Percentiles rank a stretch among this genome's conserved stretches.
phyloP scores from a whole-genome alignment of 495 filamentous ascomycete genomes.

The Pseudotulostoma volvatum region DNA sequence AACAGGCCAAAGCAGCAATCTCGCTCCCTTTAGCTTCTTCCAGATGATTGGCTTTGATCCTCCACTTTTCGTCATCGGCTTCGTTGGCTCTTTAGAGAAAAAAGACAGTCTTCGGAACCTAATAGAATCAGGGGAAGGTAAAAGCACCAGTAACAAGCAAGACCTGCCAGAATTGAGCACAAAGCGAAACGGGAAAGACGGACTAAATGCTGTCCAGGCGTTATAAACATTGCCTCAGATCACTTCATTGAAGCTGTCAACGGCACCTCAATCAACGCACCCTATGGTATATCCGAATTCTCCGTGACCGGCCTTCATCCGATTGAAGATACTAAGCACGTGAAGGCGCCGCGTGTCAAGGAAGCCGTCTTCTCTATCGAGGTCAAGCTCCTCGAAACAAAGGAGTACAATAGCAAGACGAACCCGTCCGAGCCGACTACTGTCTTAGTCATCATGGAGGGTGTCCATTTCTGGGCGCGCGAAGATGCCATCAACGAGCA shows the following conservation, averaged over 20 bases:
- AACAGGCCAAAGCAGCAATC: slow-evolving; percentile 44
- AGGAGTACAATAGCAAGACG: slow-evolving; percentile 50
- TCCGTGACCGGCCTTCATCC: slow-evolving; percentile 54
- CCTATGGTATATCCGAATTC: slow-evolving; percentile 66
- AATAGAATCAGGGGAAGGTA: slow-evolving; percentile 44
- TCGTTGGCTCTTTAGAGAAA: too few species aligned
- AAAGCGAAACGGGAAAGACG: too few species aligned
- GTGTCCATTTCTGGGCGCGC: slow-evolving; percentile 64
- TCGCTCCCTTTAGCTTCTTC: slow-evolving; percentile 73
- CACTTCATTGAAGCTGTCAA: slow-evolving; percentile 77
- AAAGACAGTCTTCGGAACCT: slow-evolving; percentile 69
- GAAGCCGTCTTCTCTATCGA: slow-evolving; percentile 73
- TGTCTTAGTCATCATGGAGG: slow-evolving; percentile 62
- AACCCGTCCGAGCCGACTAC: slow-evolving; percentile 49
- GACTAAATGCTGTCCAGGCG: too few species aligned
- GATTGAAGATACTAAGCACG: slow-evolving; percentile 34
- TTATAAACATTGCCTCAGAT: slow-evolving; percentile 71
- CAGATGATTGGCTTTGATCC: slow-evolving; percentile 70
- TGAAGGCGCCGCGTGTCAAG: slow-evolving; percentile 46
- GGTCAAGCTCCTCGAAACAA: slow-evolving; percentile 49
- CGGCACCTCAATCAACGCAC: slow-evolving; percentile 53
- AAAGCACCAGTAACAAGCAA: too few species aligned
- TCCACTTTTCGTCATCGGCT: slow-evolving; percentile 66
- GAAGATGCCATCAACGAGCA: slow-evolving; percentile 66
- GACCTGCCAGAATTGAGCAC: too few species aligned